A percentile compares a stretch with the other conserved stretches of the same genome.
Evolutionary conservation across 2,329 filamentous ascomycete genomes (phyloP).

Genomic region (Hypoxylon sp.): DNA sequence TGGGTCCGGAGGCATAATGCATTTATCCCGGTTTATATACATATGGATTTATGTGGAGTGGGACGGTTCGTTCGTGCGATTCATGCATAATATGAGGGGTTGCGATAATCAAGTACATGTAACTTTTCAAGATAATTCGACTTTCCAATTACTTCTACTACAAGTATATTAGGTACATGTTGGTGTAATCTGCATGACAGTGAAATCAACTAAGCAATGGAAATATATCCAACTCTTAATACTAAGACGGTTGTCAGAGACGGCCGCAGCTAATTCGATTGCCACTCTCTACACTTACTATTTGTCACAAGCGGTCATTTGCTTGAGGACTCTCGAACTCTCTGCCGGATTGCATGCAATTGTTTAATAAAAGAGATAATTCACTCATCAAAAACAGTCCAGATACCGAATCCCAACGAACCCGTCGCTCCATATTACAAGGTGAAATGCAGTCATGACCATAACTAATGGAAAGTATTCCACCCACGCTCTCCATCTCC

Average conservation of each 20-base stretch:
- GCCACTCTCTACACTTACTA: constrained; percentile 20
- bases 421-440: constrained; percentile 53
- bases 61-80: background rate
- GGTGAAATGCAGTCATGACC: constrained; percentile 48
- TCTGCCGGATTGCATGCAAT: constrained; percentile 25
- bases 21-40: constrained; percentile 16
- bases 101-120: background rate
- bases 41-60: background rate
- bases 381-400: constrained; percentile 42
- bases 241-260: background rate
- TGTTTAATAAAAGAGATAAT: constrained; percentile 44
- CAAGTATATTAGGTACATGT: background rate
- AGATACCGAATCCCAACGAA: constrained; percentile 46
- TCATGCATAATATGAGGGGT: background rate
- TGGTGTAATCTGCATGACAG: constrained; percentile 5
- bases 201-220: constrained; percentile 15
- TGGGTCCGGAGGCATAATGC: constrained; percentile 16
- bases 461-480: constrained; percentile 36
- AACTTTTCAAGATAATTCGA: background rate
- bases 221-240: constrained; percentile 14
- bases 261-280: constrained; percentile 24
- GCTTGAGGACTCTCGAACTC: constrained; percentile 7
- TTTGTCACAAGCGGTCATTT: constrained; percentile 23
- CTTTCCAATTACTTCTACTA: background rate
- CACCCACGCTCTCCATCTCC: constrained; percentile 21